Percentiles rank a stretch among this genome's conserved stretches.
phyloP scores from a whole-genome alignment of 2,329 filamentous ascomycete genomes.

The Rhynchosporium graminicola region DNA sequence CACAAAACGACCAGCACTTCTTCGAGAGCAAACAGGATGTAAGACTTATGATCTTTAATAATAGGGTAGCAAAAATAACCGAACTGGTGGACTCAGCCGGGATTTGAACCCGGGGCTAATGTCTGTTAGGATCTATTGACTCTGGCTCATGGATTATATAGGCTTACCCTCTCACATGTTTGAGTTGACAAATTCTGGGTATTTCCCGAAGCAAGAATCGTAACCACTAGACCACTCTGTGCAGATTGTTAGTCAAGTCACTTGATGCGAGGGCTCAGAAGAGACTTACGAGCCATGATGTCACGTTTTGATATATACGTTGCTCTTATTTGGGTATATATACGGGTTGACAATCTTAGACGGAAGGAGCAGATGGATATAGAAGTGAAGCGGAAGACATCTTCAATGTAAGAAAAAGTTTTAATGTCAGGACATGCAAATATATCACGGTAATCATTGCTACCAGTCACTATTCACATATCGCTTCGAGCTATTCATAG shows the following conservation, averaged over 20 bases:
- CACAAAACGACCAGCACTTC: too few species aligned
- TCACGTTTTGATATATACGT: conserved; percentile 4
- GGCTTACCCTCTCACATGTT: conserved; percentile 12
- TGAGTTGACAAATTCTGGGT: conserved; percentile 10
- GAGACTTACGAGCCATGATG: conserved; percentile 11
- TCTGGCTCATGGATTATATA: not conserved
- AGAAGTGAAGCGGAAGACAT: not conserved
- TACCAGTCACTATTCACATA: too few species aligned
- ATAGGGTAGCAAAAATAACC: not conserved
- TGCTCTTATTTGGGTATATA: conserved; percentile 4
- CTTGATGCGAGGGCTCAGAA: not conserved
- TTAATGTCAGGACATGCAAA: too few species aligned
- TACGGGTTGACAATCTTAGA: not conserved
- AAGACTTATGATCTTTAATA: not conserved
- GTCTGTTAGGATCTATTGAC: not conserved
- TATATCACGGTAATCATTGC: too few species aligned
- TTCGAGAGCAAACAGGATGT: not conserved
- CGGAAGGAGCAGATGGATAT: not conserved
- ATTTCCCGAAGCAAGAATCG: conserved; percentile 12
- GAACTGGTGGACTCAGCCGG: not conserved
- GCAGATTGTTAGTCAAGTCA: not conserved
- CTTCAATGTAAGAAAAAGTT: too few species aligned
- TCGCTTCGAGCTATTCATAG: too few species aligned
- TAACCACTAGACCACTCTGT: conserved; percentile 13
- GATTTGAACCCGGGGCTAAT: conserved; percentile 1